Conservation (phyloP, 106 monocot genomes). For the Xerophyta viscosa region DNA sequence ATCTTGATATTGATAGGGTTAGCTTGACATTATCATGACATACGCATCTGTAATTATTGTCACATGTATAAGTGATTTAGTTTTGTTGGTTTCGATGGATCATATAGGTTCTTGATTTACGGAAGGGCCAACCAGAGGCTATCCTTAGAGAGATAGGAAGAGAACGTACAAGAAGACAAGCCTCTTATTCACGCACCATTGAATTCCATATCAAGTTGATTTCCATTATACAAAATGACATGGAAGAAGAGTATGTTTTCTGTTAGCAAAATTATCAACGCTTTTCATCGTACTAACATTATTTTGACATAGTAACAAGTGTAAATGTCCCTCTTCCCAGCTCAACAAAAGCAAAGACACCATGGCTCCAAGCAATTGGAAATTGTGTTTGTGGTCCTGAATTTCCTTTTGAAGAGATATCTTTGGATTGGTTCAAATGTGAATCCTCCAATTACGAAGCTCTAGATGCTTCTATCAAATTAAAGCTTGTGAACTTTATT, state of each 20-base stretch:
- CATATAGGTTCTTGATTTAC: conserved; percentile 44
- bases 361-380: conserved; percentile 46
- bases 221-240: conserved; percentile 32
- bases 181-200: conserved; percentile 15
- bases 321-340: conserved; percentile 14
- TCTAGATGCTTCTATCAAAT: conserved; percentile 37
- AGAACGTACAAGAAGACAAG: conserved; percentile 12
- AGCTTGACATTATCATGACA: too few relatives aligned
- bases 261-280: too few relatives aligned
- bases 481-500: conserved; percentile 62
- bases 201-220: conserved; percentile 53
- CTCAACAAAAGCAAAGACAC: conserved; percentile 23
- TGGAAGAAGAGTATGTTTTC: conserved; percentile 37
- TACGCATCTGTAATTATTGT: background rate
- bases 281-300: too few relatives aligned
- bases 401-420: conserved; percentile 13
- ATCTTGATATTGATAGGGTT: too few relatives aligned
- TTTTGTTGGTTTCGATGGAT: background rate
- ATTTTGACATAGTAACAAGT: too few relatives aligned
- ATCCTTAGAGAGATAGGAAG: conserved; percentile 38
- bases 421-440: conserved; percentile 22
- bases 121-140: conserved; percentile 43
- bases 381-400: conserved; percentile 37
- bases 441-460: conserved; percentile 34
- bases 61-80: background rate